Evolutionary conservation across 2,329 filamentous ascomycete species (phyloP).

Genomic region (Calonectria pseudoreteaudii): DNA sequence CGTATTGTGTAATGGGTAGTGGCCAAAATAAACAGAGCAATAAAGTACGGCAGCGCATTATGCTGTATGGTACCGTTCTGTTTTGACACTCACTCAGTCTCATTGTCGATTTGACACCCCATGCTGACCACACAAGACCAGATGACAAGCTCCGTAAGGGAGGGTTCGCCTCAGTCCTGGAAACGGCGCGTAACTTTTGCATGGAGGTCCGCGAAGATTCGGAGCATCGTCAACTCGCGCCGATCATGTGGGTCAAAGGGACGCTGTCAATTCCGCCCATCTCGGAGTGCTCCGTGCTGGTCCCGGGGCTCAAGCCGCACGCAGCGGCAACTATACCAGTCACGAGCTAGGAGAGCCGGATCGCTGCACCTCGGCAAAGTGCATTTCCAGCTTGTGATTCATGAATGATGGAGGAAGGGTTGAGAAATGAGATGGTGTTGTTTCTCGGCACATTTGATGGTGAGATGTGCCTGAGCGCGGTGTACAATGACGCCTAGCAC

Average conservation of each 20-base stretch:
- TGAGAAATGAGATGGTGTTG: background rate
- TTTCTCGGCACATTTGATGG: background rate
- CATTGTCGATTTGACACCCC: slow-evolving; percentile 39
- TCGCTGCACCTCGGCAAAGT: background rate
- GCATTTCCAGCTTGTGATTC: background rate
- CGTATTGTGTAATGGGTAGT: slow-evolving; percentile 48
- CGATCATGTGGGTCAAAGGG: background rate
- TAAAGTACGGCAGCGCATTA: slow-evolving; percentile 41
- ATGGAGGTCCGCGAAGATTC: background rate
- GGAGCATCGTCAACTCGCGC: background rate
- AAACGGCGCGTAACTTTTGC: background rate
- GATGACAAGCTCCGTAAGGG: background rate
- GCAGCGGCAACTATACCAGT: background rate
- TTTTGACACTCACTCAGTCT: slow-evolving; percentile 42
- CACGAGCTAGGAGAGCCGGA: background rate
- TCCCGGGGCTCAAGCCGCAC: background rate
- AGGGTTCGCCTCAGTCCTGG: background rate
- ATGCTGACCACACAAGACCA: background rate
- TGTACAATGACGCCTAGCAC: background rate
- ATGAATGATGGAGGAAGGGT: background rate
- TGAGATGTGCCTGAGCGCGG: background rate
- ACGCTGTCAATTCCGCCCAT: background rate
- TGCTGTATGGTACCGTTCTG: slow-evolving; percentile 46
- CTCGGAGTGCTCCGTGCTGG: background rate
- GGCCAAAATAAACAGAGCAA: slow-evolving; percentile 36